A percentile compares a stretch with the other conserved stretches of the same genome.
phyloP scores from a whole-genome alignment of 2,329 filamentous ascomycete species.

The Pezicula neosporulosa region DNA sequence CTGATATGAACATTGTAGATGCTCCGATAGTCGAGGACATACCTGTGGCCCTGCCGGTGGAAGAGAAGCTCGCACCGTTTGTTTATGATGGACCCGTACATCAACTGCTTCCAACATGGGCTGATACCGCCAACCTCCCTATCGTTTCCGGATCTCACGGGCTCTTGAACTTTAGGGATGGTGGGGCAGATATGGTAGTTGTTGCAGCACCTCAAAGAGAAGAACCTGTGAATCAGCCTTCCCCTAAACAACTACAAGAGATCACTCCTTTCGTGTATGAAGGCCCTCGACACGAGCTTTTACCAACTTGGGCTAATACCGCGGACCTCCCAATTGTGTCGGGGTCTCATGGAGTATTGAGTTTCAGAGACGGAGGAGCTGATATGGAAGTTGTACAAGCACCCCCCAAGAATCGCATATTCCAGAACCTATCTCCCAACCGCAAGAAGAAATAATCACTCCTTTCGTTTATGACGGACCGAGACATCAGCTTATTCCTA shows the following conservation, averaged over 20 bases:
- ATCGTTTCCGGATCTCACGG: background rate
- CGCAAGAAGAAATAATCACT: background rate
- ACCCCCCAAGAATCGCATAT: background rate
- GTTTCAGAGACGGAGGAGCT: conserved; percentile 4
- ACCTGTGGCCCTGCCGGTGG: too few species aligned
- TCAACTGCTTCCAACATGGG: conserved; percentile 3
- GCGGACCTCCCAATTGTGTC: background rate
- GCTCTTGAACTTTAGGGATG: background rate
- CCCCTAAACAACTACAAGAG: background rate
- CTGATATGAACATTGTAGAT: background rate
- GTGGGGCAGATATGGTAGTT: background rate
- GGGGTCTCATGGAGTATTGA: conserved; percentile 1
- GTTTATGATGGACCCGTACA: background rate
- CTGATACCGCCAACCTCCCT: background rate
- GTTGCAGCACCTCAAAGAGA: background rate
- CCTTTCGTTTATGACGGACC: background rate
- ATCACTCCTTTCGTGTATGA: background rate
- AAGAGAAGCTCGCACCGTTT: too few species aligned
- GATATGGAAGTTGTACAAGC: background rate
- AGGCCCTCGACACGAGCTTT: background rate
- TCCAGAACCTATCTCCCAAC: background rate
- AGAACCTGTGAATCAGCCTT: background rate
- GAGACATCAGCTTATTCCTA: background rate
- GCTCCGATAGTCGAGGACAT: background rate
- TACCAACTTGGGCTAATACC: conserved; percentile 5